Percentiles rank a stretch among this genome's conserved stretches.
Conservation (phyloP, 768 basidiomycete genomes). For the Kwoniella botswanensis region DNA sequence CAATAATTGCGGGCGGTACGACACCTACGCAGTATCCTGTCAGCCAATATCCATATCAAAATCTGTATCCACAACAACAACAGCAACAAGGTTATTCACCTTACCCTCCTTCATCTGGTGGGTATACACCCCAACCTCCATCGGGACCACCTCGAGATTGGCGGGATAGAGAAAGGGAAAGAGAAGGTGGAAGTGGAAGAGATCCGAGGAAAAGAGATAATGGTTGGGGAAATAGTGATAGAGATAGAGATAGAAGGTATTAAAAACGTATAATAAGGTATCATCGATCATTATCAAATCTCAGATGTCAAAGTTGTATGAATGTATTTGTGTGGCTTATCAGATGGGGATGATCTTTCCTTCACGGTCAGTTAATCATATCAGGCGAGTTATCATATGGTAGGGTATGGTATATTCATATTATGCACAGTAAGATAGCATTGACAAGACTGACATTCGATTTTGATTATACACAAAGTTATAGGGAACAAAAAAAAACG, state of each 20-base stretch:
- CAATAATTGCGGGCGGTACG: neutral
- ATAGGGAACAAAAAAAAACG: no score
- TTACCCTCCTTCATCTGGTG: neutral
- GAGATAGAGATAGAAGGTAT: slow-evolving; percentile 2
- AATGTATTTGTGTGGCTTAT: no score
- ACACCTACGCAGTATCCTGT: slow-evolving; percentile 7
- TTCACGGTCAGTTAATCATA: no score
- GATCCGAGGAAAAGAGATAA: slow-evolving; percentile 18
- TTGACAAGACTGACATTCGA: no score
- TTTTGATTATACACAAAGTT: no score
- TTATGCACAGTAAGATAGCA: no score
- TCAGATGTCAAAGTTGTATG: no score
- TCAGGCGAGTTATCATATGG: no score
- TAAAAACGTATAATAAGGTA: neutral
- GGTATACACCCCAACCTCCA: neutral
- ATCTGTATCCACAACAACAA: slow-evolving; percentile 5
- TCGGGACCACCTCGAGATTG: neutral
- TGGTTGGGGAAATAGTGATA: slow-evolving; percentile 10
- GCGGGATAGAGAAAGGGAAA: neutral
- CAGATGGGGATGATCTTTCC: no score
- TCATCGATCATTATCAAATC: no score
- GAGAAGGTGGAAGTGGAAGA: neutral
- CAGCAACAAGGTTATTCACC: slow-evolving; percentile 19
- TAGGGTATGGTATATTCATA: no score
- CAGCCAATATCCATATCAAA: neutral